phyloP scores from a whole-genome alignment of 2,329 filamentous ascomycete species.

The Aspergillus novofumigatus region DNA sequence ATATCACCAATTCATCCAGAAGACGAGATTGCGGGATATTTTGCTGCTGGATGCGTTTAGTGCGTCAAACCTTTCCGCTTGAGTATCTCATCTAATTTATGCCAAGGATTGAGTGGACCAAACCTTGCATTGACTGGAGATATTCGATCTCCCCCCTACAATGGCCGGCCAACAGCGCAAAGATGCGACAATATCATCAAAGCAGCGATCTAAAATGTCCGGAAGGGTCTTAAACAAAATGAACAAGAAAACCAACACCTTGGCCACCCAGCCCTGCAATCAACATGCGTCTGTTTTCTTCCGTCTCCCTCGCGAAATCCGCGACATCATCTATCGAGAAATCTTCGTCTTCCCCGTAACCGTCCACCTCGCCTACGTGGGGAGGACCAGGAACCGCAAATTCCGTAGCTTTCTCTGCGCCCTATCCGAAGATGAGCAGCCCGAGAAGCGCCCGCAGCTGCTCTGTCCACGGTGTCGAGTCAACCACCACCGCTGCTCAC shows the following conservation, averaged over 20 bases:
- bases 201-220: too few species aligned
- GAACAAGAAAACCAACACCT: too few species aligned
- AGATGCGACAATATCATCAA: too few species aligned
- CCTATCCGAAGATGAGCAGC: not conserved
- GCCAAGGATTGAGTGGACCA: not conserved
- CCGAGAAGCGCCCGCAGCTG: not conserved
- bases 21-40: not conserved
- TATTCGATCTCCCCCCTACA: too few species aligned
- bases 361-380: slow-evolving; percentile 1
- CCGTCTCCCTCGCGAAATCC: slow-evolving; percentile 1
- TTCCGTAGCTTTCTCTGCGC: slow-evolving; percentile 4
- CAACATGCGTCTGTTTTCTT: not conserved
- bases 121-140: too few species aligned
- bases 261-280: too few species aligned
- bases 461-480: too few species aligned
- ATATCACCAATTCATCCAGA: not conserved
- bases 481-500: too few species aligned
- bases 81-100: not conserved
- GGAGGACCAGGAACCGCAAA: not conserved
- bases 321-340: not conserved
- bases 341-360: not conserved
- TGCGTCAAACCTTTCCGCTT: not conserved
- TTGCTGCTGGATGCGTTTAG: too few species aligned
- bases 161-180: too few species aligned
- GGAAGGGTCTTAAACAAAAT: too few species aligned